Evolutionary conservation across 208 protist genomes (phyloP), one percentile per base, ranked within the genome.

Genomic region (Lotmaria passim): DNA sequence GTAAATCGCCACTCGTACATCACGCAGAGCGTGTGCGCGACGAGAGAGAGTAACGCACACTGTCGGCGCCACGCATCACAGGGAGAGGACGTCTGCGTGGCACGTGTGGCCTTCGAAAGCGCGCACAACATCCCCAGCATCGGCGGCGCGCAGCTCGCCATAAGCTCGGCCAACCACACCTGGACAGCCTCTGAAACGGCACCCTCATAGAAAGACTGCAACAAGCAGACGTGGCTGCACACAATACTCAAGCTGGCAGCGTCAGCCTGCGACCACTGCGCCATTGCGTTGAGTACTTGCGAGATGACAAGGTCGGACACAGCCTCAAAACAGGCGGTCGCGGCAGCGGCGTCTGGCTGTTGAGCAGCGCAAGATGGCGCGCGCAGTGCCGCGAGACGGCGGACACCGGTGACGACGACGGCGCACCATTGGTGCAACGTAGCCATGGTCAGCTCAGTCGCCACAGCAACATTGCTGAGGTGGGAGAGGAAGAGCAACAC

Each of bases 1-100:
- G 38, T 15, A 46, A 76, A 69, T n/a, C 64, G 70, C 70, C 70
- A 76, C 50, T 69, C 70, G 33, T 66, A 76, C 21, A 76, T 36
- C 4, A 47, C 26, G 6, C 34, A 3, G 19, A 76, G 55, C n/a
- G 70, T 65, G 23, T 64, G 36, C 0, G 70, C 70, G 14, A 65
- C 41, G 24, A 65, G 31, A 7, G 62, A n/a, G 15, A 59, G 39
- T 5, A 76, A 39, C 31, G 56, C 44, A 33, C 55, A 70, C 14
- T 52, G 52, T 43, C 46, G 46, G 2, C 50, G 30, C 1, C 14
- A 30, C 59, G 48, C 15, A 24, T 30, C 43, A 31, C 21, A 21
- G 7, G 53, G 21, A n/a, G 38, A 10, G 11, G 31, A 3, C 23
- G 19, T 21, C 10, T 28, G 7, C 34, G 50, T 33, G 0, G 31